phyloP scores from a whole-genome alignment of 208 protist species.

The Porcisia deanei region DNA sequence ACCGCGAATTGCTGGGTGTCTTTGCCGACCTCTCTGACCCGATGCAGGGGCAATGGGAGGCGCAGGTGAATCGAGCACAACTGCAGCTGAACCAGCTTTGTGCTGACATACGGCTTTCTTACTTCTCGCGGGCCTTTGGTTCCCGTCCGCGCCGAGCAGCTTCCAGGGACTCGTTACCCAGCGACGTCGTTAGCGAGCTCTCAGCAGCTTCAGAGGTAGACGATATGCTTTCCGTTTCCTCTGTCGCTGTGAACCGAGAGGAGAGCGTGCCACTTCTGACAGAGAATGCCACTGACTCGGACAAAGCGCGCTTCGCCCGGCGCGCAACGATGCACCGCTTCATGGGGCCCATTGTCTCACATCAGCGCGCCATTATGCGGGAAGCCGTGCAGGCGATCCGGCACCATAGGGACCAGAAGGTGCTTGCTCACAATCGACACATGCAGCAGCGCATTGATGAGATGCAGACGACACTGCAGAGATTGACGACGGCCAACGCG shows the following conservation, averaged over 20 bases:
- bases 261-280: conserved; percentile 28
- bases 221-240: conserved; percentile 21
- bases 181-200: conserved; percentile 28
- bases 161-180: conserved; percentile 12
- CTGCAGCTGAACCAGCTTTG: conserved; percentile 65
- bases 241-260: conserved; percentile 21
- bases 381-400: conserved; percentile 37
- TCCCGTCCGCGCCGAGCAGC: conserved; percentile 1
- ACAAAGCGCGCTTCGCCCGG: conserved; percentile 36
- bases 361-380: conserved; percentile 42
- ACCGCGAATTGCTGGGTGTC: conserved; percentile 56
- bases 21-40: conserved; percentile 84
- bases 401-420: conserved; percentile 30
- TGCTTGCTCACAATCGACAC: conserved; percentile 25
- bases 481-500: conserved; percentile 39
- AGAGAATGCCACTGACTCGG: conserved; percentile 10
- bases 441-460: conserved; percentile 36
- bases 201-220: conserved; percentile 23
- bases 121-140: conserved; percentile 38
- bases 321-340: conserved; percentile 36
- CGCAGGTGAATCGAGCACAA: conserved; percentile 38
- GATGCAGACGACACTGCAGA: conserved; percentile 37
- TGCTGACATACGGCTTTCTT: conserved; percentile 74
- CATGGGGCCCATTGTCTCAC: conserved; percentile 27
- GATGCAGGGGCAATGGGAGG: conserved; percentile 51